phyloP scores from a whole-genome alignment of 2,329 filamentous ascomycete genomes.

The Fusarium domesticum region DNA sequence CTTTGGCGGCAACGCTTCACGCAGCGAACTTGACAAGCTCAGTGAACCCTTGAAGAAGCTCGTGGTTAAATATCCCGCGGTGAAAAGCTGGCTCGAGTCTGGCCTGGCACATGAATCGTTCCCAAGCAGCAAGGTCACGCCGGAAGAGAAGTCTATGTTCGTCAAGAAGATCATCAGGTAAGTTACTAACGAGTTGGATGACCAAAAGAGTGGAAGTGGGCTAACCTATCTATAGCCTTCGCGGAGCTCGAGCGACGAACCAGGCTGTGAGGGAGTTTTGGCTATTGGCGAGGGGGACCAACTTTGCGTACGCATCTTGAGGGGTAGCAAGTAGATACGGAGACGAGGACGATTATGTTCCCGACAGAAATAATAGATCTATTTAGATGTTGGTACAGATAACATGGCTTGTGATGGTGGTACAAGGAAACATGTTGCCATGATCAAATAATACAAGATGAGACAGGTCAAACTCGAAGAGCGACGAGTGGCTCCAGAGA shows the following conservation, averaged over 20 bases:
- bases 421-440: background rate
- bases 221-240: constrained; percentile 45
- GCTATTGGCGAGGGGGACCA: constrained; percentile 61
- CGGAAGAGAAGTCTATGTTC: constrained; percentile 60
- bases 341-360: background rate
- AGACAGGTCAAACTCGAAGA: too few species aligned
- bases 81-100: constrained; percentile 61
- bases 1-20: constrained; percentile 63
- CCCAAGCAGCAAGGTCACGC: constrained; percentile 56
- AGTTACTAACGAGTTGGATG: background rate
- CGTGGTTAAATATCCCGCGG: constrained; percentile 51
- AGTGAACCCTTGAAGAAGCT: constrained; percentile 70
- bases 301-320: constrained; percentile 59
- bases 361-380: background rate
- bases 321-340: constrained; percentile 1
- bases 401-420: background rate
- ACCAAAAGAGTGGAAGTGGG: background rate
- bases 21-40: constrained; percentile 70
- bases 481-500: too few species aligned
- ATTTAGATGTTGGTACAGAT: constrained; percentile 5
- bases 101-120: constrained; percentile 56
- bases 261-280: constrained; percentile 70
- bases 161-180: constrained; percentile 64
- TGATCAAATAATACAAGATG: constrained; percentile 1
- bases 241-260: constrained; percentile 63